Evolutionary conservation across 306 rosid genomes (phyloP).

Genomic region (Cicer pinnatifidum): DNA sequence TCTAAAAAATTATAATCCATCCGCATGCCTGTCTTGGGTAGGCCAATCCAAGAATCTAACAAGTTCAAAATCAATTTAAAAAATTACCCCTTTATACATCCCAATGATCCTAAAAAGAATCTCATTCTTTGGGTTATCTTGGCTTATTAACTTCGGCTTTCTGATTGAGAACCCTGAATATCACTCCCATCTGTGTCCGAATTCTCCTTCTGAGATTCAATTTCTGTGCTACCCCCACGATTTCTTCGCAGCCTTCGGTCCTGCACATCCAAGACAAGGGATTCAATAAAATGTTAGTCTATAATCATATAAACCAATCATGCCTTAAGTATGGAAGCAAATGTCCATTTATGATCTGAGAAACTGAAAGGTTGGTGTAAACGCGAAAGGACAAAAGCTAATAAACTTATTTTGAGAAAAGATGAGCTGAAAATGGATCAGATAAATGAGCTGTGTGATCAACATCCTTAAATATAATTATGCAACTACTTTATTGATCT

Average conservation of each 20-base stretch:
- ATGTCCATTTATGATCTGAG: conserved; percentile 1
- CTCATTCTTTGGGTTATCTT: conserved; percentile 43
- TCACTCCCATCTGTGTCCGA: conserved; percentile 75
- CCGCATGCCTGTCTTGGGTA: conserved; percentile 36
- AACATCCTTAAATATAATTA: neutral
- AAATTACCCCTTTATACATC: conserved; percentile 49
- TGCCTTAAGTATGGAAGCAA: conserved; percentile 14
- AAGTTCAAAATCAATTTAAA: conserved; percentile 44
- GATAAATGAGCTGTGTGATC: conserved; percentile 14
- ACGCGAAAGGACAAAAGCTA: too few species aligned
- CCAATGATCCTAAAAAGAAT: conserved; percentile 49
- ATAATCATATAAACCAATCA: conserved; percentile 13
- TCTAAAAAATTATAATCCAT: neutral
- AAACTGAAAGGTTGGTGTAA: neutral
- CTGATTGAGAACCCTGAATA: conserved; percentile 58
- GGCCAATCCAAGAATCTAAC: conserved; percentile 53
- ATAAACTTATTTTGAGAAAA: too few species aligned
- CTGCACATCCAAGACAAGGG: conserved; percentile 48
- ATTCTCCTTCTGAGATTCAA: conserved; percentile 65
- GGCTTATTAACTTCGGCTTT: conserved; percentile 53
- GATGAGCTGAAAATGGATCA: neutral
- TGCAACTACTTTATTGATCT: neutral
- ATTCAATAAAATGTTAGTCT: conserved; percentile 9
- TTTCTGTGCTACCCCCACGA: conserved; percentile 60
- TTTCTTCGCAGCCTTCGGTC: conserved; percentile 72